Conservation (phyloP, 495 filamentous ascomycete species). For the Niebla homalea region DNA sequence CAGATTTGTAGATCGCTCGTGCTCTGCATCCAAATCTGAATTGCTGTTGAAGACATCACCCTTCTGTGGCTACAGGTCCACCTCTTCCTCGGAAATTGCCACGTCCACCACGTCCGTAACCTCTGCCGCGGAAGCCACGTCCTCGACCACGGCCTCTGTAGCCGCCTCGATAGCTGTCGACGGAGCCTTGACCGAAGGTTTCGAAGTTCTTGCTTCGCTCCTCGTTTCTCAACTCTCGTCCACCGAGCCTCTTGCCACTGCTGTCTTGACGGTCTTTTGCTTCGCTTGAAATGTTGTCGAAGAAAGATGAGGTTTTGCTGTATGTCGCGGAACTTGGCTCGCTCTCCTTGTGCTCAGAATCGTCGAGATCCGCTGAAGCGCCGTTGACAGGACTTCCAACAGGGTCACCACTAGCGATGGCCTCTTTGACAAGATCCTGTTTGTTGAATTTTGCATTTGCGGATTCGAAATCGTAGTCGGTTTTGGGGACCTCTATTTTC, state of each 20-base stretch:
- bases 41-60: neutral
- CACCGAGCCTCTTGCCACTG: constrained; percentile 48
- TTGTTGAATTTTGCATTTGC: constrained; percentile 98
- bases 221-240: constrained; percentile 84
- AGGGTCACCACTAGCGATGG: constrained; percentile 63
- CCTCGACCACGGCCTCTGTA: constrained; percentile 40
- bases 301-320: constrained; percentile 78
- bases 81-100: constrained; percentile 11
- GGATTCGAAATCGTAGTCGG: constrained; percentile 86
- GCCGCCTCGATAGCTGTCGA: constrained; percentile 71
- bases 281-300: constrained; percentile 95
- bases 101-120: constrained; percentile 2
- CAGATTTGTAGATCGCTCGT: neutral
- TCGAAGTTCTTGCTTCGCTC: constrained; percentile 94
- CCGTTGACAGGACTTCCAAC: constrained; percentile 37
- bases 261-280: constrained; percentile 74
- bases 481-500: constrained; percentile 75
- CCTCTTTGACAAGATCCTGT: constrained; percentile 84
- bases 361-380: constrained; percentile 20
- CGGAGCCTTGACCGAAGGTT: constrained; percentile 96
- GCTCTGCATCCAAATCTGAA: neutral
- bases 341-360: constrained; percentile 25
- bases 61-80: constrained; percentile 17
- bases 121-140: constrained; percentile 3
- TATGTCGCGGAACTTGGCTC: constrained; percentile 43